phyloP scores from a whole-genome alignment of 495 filamentous ascomycete genomes.

The Beverwykella pulmonaria region DNA sequence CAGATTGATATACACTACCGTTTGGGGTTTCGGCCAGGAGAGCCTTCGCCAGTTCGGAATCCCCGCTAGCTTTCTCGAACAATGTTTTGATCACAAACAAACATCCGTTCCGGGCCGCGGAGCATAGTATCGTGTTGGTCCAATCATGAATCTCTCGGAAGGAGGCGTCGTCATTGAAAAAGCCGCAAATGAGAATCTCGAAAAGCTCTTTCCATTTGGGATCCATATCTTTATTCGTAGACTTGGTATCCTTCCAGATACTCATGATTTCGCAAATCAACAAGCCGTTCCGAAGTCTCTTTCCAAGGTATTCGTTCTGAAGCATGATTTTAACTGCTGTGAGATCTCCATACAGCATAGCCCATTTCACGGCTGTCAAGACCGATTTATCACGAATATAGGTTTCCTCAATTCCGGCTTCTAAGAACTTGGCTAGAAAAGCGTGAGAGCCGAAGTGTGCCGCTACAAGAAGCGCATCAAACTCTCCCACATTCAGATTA shows the following conservation, averaged over 20 bases:
- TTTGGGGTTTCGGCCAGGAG: background rate
- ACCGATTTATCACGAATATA: slow-evolving; percentile 3
- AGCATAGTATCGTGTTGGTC: slow-evolving; percentile 9
- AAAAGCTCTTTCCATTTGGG: background rate
- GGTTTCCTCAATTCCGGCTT: background rate
- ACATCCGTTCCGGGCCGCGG: background rate
- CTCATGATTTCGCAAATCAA: background rate
- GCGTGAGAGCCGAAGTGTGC: slow-evolving; percentile 2
- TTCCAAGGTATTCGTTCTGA: background rate
- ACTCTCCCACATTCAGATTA: background rate
- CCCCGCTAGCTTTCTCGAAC: slow-evolving; percentile 3
- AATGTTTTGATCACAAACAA: background rate
- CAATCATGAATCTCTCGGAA: background rate
- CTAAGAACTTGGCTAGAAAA: background rate
- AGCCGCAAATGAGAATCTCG: background rate
- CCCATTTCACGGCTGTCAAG: slow-evolving; percentile 2
- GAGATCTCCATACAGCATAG: background rate
- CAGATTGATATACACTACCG: background rate
- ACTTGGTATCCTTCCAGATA: background rate
- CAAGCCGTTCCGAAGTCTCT: background rate
- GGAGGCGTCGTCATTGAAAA: background rate
- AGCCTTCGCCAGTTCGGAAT: background rate
- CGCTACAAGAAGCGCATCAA: slow-evolving; percentile 2
- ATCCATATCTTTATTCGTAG: background rate
- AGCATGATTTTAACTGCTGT: background rate